Evolutionary conservation across 768 basidiomycete species (phyloP), one percentile per base, ranked within the genome.

Genomic region (Mrakia frigida): DNA sequence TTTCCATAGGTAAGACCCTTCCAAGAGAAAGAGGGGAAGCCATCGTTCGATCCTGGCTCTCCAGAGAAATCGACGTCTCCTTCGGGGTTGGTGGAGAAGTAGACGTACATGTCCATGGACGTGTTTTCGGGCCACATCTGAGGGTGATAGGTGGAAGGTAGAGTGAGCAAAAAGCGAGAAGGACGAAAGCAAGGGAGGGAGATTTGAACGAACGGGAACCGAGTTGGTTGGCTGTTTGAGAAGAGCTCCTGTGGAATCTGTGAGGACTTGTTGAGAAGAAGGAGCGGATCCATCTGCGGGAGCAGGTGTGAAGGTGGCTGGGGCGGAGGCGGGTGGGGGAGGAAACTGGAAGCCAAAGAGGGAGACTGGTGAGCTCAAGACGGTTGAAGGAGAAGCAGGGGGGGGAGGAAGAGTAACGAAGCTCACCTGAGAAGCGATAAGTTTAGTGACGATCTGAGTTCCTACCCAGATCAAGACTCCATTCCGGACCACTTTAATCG

Each of bases 1-100:
- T 92, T 88, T 53, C 92, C 92, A 75, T 89, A 92, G 0, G 88
- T 89, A 67, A 94, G 87, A 80, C 92, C 89, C 43, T 88, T 84
- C 92, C 92, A 94, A 28, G 89, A 85, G 78, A 92, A 89, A 77
- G 86, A 86, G 9, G 91, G 91, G 52, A 93, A 84, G 35, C 81
- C 83, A 46, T 76, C 76, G 65, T 63, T 46, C 74, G 85, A 86
- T 63, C 87, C 87, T 52, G 84, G 84, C 70, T 87, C 84, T 72
- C 86, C 85, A 60, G 85, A 83, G 82, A 86, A 87, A 50, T 83
- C 85, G 11, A 89, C 86, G 79, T 90, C 88, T 10, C 86, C 87
- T 7, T 82, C 85, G 1, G 88, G 89, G 2, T 88, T 88, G 0
- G 90, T 91, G 28, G 92, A 88, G 46, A 94, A 83, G 81, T 89